These are phyloP conservation scores for Penicillium sp. DNA, from an alignment of 2,329 filamentous ascomycete species.

Conservation along the genomic window DNA sequence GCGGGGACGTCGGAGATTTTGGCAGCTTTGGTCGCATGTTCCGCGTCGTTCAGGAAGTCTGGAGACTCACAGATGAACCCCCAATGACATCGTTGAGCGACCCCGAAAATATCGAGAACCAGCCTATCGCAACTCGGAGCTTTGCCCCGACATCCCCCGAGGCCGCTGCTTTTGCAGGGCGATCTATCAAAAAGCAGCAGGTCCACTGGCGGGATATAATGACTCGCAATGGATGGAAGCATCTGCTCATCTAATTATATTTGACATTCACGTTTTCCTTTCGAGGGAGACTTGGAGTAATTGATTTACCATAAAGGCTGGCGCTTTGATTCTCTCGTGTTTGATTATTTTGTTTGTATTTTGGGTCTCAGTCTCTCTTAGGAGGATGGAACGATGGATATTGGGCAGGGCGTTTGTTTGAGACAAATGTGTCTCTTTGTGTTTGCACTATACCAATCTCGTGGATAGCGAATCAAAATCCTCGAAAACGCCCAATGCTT, in stretches of 20 bases:
- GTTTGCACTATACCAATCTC: neutral
- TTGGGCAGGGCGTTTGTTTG: neutral
- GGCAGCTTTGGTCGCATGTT: slow-evolving; percentile 85
- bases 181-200: slow-evolving; percentile 51
- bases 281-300: neutral
- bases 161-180: slow-evolving; percentile 11
- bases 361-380: neutral
- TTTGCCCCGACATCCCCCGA: neutral
- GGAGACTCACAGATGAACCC: slow-evolving; percentile 69
- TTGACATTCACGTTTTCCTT: neutral
- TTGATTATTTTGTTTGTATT: neutral
- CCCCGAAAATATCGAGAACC: neutral
- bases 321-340: neutral
- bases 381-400: neutral
- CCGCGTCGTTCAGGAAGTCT: slow-evolving; percentile 77
- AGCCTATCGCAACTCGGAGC: neutral
- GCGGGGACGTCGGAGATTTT: slow-evolving; percentile 67
- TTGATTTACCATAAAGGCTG: neutral
- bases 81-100: neutral
- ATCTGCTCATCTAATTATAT: slow-evolving; percentile 71
- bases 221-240: slow-evolving; percentile 88
- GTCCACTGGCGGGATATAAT: slow-evolving; percentile 96
- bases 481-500: neutral
- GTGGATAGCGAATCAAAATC: neutral
- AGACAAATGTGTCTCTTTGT: neutral